Base-by-base conservation (phyloP, 2,329 filamentous ascomycete genomes). In the Scytalidium sp. region DNA sequence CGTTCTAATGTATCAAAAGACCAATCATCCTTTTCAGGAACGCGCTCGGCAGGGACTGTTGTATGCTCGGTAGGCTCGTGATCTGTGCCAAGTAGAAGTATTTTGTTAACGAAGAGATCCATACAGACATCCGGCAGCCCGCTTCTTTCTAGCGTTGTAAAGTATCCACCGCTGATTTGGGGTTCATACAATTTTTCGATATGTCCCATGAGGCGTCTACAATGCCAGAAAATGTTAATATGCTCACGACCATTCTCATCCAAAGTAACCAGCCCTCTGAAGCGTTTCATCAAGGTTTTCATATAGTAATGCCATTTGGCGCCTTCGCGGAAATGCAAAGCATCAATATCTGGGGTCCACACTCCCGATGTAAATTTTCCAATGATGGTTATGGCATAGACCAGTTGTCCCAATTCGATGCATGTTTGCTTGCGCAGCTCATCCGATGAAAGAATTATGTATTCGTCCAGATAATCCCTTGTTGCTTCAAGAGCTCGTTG, bases 381-480 rank as follows among this genome's bases (percentile, higher is more conserved):
- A 6, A 62, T 50, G 3, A 59, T 49, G 1, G 59, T 42, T 3
- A 58, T 40, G 1, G 49, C 50, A 32, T 62, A 61, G 39, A 60
- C 40, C 4, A 56, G 41, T 8, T 36, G 7, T 15, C 11, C 13
- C 15, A 15, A 5, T n/a, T 36, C 32, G 5, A 36, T 15, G 13
- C 13, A 15, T 9, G 32, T 36, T n/a, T 36, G 32, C 5, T n/a
- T 10, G 13, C 32, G 32, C 17, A 36, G 17, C 17, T 36, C 32
- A 4, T 36, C 32, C 4, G 17, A 10, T 7, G 32, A n/a, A n/a
- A 36, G 32, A 10, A 36, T n/a, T 4, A 36, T 10, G 15, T 36
- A 36, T 36, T 36, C 32, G 17, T 36, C 32, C 15, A 36, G 13
- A n/a, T 9, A 36, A 5, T 36, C 17, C 32, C 17, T 36, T n/a